These are phyloP conservation scores for Jamesozyma rosinii DNA, from an alignment of 805 yeast species.

Conservation along the genomic window DNA sequence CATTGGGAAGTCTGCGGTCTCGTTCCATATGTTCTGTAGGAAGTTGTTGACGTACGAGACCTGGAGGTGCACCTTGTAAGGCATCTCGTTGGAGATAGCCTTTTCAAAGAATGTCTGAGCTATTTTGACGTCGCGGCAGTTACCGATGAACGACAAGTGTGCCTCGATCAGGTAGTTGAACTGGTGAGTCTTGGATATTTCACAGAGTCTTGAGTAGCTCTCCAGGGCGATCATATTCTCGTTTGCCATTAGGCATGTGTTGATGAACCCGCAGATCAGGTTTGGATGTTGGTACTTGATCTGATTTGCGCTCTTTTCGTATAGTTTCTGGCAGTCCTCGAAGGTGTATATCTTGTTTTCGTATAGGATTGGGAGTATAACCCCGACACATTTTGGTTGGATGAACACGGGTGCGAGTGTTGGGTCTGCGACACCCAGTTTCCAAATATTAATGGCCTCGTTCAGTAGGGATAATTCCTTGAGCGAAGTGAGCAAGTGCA, in stretches of 20 bases:
- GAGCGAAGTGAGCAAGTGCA: constrained; percentile 44
- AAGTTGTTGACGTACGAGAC: constrained; percentile 58
- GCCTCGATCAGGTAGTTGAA: constrained; percentile 50
- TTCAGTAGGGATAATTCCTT: constrained; percentile 47
- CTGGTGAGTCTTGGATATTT: constrained; percentile 10
- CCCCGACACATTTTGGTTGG: constrained; percentile 53
- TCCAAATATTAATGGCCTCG: constrained; percentile 62
- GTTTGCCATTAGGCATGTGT: constrained; percentile 53
- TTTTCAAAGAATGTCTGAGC: constrained; percentile 64
- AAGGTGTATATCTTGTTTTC: constrained; percentile 43
- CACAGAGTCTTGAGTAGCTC: constrained; percentile 47
- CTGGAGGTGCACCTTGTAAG: constrained; percentile 57
- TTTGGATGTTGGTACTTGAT: constrained; percentile 29
- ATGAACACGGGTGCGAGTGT: constrained; percentile 34
- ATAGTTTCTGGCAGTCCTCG: constrained; percentile 47
- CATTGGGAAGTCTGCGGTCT: constrained; percentile 43
- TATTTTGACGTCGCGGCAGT: constrained; percentile 54
- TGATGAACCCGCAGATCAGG: constrained; percentile 57
- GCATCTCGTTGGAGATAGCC: constrained; percentile 56
- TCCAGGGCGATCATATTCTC: constrained; percentile 54
- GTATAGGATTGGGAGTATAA: constrained; percentile 55
- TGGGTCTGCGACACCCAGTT: constrained; percentile 26
- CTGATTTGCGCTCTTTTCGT: constrained; percentile 31
- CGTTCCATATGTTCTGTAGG: constrained; percentile 46
- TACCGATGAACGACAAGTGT: constrained; percentile 66